A percentile compares a stretch with the other conserved stretches of the same genome.
Evolutionary conservation across 768 basidiomycete genomes (phyloP).

Genomic region (Termitomyces sp.): DNA sequence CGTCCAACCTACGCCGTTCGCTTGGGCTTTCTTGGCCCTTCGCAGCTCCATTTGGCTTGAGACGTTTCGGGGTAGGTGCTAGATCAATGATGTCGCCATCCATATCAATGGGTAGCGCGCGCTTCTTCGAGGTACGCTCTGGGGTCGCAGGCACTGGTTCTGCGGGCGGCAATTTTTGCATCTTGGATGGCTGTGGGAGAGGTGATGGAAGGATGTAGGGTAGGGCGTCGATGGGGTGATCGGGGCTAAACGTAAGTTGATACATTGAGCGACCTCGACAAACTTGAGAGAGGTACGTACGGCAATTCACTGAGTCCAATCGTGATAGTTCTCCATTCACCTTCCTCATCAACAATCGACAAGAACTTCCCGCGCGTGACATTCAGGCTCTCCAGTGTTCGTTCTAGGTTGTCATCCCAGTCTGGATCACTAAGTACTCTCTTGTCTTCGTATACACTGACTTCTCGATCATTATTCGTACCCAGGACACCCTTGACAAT

Average conservation of each 20-base stretch:
- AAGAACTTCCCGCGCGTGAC: constrained; percentile 83
- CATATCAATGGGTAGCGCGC: constrained; percentile 48
- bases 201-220: constrained; percentile 62
- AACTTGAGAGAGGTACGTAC: constrained; percentile 42
- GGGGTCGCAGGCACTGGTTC: constrained; percentile 36
- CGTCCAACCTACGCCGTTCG: constrained; percentile 61
- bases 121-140: constrained; percentile 41
- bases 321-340: constrained; percentile 62
- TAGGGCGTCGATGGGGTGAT: constrained; percentile 45
- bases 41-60: constrained; percentile 19
- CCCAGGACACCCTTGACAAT: constrained; percentile 67
- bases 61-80: constrained; percentile 55
- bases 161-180: constrained; percentile 31
- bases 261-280: constrained; percentile 4
- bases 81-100: constrained; percentile 48
- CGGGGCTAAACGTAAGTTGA: constrained; percentile 34
- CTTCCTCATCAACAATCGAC: constrained; percentile 86
- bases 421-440: constrained; percentile 88
- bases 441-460: constrained; percentile 84
- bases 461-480: constrained; percentile 44
- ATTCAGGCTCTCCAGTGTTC: constrained; percentile 76
- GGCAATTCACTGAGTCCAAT: constrained; percentile 65
- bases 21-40: constrained; percentile 42
- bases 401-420: constrained; percentile 82
- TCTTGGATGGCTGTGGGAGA: constrained; percentile 49